phyloP scores from a whole-genome alignment of 805 yeast genomes.

The Komagataella kurtzmanii region DNA sequence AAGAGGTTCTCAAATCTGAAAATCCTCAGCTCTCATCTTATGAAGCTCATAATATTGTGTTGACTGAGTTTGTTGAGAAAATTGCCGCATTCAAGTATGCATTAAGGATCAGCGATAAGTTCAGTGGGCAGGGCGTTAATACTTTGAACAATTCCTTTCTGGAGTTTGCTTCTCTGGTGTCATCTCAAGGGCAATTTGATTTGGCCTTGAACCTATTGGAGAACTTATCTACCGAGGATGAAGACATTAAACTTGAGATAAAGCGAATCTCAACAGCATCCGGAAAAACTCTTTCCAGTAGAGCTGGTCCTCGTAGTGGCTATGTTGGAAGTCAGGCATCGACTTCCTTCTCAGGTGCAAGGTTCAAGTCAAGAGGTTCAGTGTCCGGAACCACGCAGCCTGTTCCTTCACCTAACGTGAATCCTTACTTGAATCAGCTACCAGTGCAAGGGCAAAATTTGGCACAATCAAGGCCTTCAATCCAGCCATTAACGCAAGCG shows the following conservation, averaged over 20 bases:
- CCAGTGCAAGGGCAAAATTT: not conserved
- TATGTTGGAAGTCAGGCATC: slow-evolving; percentile 1
- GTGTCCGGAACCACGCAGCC: not conserved
- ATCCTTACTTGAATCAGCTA: not conserved
- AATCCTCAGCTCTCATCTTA: slow-evolving; percentile 43
- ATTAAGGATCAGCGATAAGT: slow-evolving; percentile 18
- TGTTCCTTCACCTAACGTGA: not conserved
- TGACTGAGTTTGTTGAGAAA: slow-evolving; percentile 75
- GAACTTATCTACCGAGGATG: slow-evolving; percentile 58
- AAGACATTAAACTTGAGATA: slow-evolving; percentile 58
- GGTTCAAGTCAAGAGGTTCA: not conserved
- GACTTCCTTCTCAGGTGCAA: slow-evolving; percentile 1
- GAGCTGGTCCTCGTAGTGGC: not conserved
- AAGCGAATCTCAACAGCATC: slow-evolving; percentile 56
- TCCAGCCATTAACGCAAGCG: slow-evolving; percentile 1
- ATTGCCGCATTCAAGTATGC: slow-evolving; percentile 59
- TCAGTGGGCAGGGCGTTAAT: slow-evolving; percentile 29
- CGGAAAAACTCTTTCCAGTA: not conserved
- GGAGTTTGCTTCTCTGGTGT: slow-evolving; percentile 72
- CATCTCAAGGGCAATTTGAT: slow-evolving; percentile 74
- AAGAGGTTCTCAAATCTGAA: slow-evolving; percentile 26
- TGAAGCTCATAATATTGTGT: slow-evolving; percentile 73
- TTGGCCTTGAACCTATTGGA: slow-evolving; percentile 57
- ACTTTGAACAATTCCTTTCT: slow-evolving; percentile 48
- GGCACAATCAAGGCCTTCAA: not conserved